Base-by-base conservation (phyloP, 2,329 filamentous ascomycete species). In the Alternaria postmessia region DNA sequence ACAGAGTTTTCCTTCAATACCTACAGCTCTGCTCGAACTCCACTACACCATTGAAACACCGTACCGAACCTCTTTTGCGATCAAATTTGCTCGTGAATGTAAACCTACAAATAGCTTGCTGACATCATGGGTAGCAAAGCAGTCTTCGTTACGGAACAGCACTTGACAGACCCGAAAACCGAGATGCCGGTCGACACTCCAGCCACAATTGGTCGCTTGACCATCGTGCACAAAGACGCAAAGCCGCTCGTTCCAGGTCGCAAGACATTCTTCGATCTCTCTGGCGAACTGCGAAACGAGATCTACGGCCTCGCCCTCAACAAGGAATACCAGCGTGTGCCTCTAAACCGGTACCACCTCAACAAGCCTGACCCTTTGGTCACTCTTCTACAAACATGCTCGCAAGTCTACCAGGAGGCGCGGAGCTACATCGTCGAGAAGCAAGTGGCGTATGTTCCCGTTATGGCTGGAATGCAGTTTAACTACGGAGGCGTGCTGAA, bases 281-380 rank as follows among this genome's bases (percentile, higher is more conserved):
- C 58, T 20, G 58, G 32, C 34, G 58, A 61, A 26, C 18, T 57
- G n/a, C 39, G 47, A 30, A 60, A 60, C n/a, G 11, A 18, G 22
- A 42, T 57, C 30, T 57, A 52, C 39, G 22, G 22, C n/a, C 34
- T 56, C 18, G 41, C 52, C 4, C 36, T 60, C 30, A 34, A 30
- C 7, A 46, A 26, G 16, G 14, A 41, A n/a, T 53, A 41, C 41
- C 53, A 48, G 14, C 48, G 53, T n/a, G 41, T 57, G 7, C 46
- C 57, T 7, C 20, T 51, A 2, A 47, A 57, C 20, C 34, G 41
- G 2, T 30, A 30, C 18, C 43, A 61, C 53, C 32, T 22, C 38
- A 48, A 57, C 34, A 30, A 57, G 16, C 53, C 39, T 14, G 39
- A 56, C 5, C 32, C 11, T 2, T 55, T 32, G n/a, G 22, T 26